These are phyloP conservation scores for Phytopythium aichiense DNA, from an alignment of 352 stramenopile genomes.

Conservation along the genomic window DNA sequence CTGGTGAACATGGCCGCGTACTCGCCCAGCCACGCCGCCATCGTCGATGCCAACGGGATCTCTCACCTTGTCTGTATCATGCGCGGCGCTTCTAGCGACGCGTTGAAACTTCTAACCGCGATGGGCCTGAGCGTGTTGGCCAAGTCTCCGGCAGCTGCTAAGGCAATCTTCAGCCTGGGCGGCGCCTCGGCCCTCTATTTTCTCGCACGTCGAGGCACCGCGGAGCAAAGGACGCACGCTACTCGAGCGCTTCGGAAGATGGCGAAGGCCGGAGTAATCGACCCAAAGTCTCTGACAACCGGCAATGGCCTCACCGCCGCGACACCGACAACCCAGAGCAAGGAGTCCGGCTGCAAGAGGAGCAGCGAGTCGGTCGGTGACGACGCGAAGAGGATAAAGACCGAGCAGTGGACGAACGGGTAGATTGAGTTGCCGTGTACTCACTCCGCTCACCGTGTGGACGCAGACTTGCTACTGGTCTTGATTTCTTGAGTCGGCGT, in stretches of 20 bases:
- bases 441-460: too few species aligned
- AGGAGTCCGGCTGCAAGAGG: neutral
- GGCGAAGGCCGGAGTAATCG: neutral
- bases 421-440: too few species aligned
- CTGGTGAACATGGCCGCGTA: neutral
- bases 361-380: neutral
- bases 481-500: conserved; percentile 4
- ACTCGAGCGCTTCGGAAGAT: neutral
- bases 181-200: neutral
- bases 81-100: neutral
- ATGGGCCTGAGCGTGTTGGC: neutral
- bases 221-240: neutral
- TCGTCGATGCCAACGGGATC: neutral
- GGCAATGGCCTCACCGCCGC: neutral
- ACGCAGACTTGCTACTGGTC: neutral
- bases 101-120: neutral
- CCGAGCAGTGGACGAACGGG: neutral
- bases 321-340: neutral
- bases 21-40: neutral
- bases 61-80: neutral
- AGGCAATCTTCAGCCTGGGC: neutral
- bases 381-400: neutral
- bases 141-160: neutral
- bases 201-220: neutral
- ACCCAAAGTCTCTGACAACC: neutral